Base-by-base conservation (phyloP, 257 asterid species). In the Lithospermum erythrorhizon region DNA sequence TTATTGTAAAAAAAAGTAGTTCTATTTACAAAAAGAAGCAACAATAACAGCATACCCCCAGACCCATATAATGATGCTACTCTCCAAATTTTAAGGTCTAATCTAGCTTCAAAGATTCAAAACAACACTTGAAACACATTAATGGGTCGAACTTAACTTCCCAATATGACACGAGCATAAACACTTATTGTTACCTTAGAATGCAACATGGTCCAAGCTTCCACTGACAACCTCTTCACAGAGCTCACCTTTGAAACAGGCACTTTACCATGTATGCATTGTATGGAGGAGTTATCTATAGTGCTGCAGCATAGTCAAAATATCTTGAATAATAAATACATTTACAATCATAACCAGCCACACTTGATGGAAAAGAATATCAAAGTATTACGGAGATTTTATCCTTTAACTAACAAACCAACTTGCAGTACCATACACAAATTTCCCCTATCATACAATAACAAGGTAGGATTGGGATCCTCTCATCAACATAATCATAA, bases 181-280 rank as follows among this genome's bases (percentile, higher is more conserved):
- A 56, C 48, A 53, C 45, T 49, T 6, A 58, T 51, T 14, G 57
- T 58, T 78, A 91, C 98, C 97, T 88, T 80, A 37, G 98, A 91
- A 21, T 54, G 61, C 65, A 91, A 55, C 74, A 68, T 73, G 62
- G 81, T 76, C 98, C 98, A 91, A 61, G 98, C 95, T 86, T 79
- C 89, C 65, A 78, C 77, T 27, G 98, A 88, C 77, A 91, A 62
- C 59, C 98, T 86, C 75, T 91, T 91, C 89, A 86, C 84, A 73
- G 63, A 53, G 76, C 75, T 83, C 61, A 70, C 78, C 73, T 65
- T 84, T 70, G 94, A 76, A 75, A 81, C 81, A 53, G 97, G 94
- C 68, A 88, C 94, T 74, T 86, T 91, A 55, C 84, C 95, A 65
- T 91, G 98, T 71, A 55, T 64, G 80, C 97, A 91, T 67, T 78